These are phyloP conservation scores for Mollisia scopiformis DNA, from an alignment of 2,329 filamentous ascomycete genomes.

Conservation along the genomic window DNA sequence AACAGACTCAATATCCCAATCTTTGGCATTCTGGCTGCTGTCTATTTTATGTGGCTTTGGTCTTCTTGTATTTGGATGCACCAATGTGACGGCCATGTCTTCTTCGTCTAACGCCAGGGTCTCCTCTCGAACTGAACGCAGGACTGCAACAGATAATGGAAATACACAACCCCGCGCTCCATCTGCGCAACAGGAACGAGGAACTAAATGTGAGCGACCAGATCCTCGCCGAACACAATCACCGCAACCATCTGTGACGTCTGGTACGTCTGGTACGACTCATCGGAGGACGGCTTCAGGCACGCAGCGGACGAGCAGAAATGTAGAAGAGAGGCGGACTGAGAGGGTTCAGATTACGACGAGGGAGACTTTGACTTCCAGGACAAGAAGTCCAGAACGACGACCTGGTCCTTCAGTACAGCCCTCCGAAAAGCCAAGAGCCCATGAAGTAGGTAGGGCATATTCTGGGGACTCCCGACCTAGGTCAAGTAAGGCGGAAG, in stretches of 20 bases:
- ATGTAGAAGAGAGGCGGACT: constrained; percentile 51
- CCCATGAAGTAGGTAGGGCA: constrained; percentile 27
- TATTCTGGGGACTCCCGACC: constrained; percentile 31
- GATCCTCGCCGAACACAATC: constrained; percentile 32
- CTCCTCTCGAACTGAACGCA: constrained; percentile 35
- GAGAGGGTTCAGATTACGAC: constrained; percentile 62
- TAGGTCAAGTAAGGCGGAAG: constrained; percentile 47
- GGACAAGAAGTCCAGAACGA: constrained; percentile 60
- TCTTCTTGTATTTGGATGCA: neutral
- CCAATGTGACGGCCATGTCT: constrained; percentile 37
- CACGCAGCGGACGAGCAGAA: constrained; percentile 52
- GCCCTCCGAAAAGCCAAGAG: constrained; percentile 24
- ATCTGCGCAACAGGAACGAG: constrained; percentile 25
- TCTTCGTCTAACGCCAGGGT: constrained; percentile 36
- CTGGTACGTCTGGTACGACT: constrained; percentile 27
- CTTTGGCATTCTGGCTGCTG: neutral
- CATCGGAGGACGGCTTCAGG: constrained; percentile 63
- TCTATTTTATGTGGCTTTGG: neutral
- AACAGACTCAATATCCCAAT: neutral
- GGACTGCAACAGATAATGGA: constrained; percentile 34
- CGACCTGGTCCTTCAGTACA: constrained; percentile 24
- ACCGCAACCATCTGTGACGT: constrained; percentile 28
- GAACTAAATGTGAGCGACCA: constrained; percentile 29
- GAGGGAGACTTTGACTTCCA: constrained; percentile 62
- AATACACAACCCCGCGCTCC: constrained; percentile 33